A percentile compares a stretch with the other conserved stretches of the same genome.
phyloP scores from a whole-genome alignment of 23 red algal species.

The Pyropia yezoensis region DNA sequence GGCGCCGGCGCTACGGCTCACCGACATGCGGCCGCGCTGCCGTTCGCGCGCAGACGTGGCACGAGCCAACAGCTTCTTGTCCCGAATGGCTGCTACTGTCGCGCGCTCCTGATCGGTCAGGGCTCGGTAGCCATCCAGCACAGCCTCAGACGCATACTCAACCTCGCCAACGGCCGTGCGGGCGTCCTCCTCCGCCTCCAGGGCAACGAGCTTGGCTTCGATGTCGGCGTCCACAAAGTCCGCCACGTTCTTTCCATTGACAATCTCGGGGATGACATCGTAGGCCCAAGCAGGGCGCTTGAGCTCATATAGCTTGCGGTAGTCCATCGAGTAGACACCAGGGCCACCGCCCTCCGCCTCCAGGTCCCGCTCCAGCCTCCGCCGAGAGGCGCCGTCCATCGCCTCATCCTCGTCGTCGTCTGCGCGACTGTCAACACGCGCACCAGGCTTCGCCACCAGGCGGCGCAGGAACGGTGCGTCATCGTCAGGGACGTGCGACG shows the following conservation, averaged over 20 bases:
- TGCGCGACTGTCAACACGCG: background rate
- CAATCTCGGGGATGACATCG: conserved; percentile 96
- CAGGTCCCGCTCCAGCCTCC: conserved; percentile 57
- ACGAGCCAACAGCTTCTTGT: conserved; percentile 38
- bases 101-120: conserved; percentile 42
- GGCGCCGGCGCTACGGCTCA: conserved; percentile 12
- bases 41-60: conserved; percentile 29
- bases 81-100: conserved; percentile 32
- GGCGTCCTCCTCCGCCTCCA: conserved; percentile 86
- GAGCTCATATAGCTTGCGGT: conserved; percentile 73
- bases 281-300: conserved; percentile 61
- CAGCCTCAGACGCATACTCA: conserved; percentile 24
- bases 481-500: background rate
- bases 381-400: conserved; percentile 6
- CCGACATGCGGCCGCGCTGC: conserved; percentile 37
- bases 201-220: conserved; percentile 49
- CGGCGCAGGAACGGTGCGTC: background rate
- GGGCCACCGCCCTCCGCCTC: conserved; percentile 71
- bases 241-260: conserved; percentile 88
- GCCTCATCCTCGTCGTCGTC: conserved; percentile 31
- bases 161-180: conserved; percentile 53
- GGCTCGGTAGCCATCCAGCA: conserved; percentile 35
- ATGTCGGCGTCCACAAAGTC: conserved; percentile 97
- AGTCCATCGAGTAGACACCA: conserved; percentile 93
- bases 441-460: too few species aligned